Percentiles rank a stretch among this genome's conserved stretches.
Conservation (phyloP, 805 yeast species). For the Saccharomycopsis malanga region DNA sequence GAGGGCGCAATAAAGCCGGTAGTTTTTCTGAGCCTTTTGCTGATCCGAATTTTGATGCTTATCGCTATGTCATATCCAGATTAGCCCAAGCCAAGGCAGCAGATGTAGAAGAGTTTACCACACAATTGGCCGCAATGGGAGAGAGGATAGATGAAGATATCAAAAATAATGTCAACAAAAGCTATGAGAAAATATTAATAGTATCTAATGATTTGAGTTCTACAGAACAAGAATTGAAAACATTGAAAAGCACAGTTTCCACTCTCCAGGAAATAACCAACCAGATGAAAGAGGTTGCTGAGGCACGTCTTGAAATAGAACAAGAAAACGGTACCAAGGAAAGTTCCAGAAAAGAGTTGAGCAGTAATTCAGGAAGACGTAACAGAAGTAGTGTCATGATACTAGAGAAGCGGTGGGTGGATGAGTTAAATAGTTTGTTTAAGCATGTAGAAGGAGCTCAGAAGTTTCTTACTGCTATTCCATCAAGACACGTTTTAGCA, state of each 20-base stretch:
- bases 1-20: slow-evolving; percentile 23
- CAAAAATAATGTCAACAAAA: slow-evolving; percentile 51
- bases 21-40: slow-evolving; percentile 30
- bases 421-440: slow-evolving; percentile 60
- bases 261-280: slow-evolving; percentile 54
- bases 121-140: slow-evolving; percentile 43
- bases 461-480: slow-evolving; percentile 61
- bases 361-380: slow-evolving; percentile 25
- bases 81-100: slow-evolving; percentile 61
- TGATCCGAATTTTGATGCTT: slow-evolving; percentile 41
- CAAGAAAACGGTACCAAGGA: slow-evolving; percentile 25
- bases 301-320: slow-evolving; percentile 45
- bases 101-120: slow-evolving; percentile 64
- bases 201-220: slow-evolving; percentile 52
- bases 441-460: slow-evolving; percentile 90
- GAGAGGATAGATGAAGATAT: slow-evolving; percentile 48
- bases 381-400: slow-evolving; percentile 68
- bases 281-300: slow-evolving; percentile 56
- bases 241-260: slow-evolving; percentile 50
- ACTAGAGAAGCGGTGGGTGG: slow-evolving; percentile 76
- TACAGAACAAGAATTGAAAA: slow-evolving; percentile 60
- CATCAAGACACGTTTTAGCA: slow-evolving; percentile 73
- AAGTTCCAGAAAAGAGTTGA: slow-evolving; percentile 3
- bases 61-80: slow-evolving; percentile 39
- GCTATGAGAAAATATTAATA: slow-evolving; percentile 53